Percentiles rank a stretch among this genome's conserved stretches.
phyloP scores from a whole-genome alignment of 1,284 basidiomycete species.

The Ustilago trichophora region DNA sequence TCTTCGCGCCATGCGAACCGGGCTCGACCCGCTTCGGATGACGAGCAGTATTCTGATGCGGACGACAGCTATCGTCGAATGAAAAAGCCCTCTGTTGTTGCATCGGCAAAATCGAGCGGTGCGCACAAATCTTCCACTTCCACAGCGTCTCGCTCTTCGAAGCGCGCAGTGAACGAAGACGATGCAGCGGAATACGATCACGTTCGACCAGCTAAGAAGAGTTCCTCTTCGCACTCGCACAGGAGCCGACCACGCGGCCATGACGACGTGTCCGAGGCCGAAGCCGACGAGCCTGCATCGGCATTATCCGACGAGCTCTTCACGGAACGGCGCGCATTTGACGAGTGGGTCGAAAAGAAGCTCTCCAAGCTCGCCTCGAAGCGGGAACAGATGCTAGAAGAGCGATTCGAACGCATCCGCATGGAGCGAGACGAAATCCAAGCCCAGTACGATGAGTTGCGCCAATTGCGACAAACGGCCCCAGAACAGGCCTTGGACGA shows the following conservation, averaged over 20 bases:
- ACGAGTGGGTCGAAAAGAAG: constrained; percentile 43
- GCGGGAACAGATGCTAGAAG: constrained; percentile 48
- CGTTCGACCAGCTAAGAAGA: constrained; percentile 16
- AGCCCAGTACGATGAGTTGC: constrained; percentile 59
- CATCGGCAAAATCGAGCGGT: constrained; percentile 5
- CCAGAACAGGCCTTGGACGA: constrained; percentile 55
- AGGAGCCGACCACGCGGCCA: constrained; percentile 1
- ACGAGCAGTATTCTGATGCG: constrained; percentile 21
- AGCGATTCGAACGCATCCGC: constrained; percentile 34
- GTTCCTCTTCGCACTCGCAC: background rate
- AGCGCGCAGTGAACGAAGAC: constrained; percentile 9
- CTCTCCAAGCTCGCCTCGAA: constrained; percentile 31
- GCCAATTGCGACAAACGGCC: constrained; percentile 50
- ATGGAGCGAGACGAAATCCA: constrained; percentile 59
- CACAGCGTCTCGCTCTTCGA: constrained; percentile 7
- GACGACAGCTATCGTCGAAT: constrained; percentile 22
- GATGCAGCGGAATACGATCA: constrained; percentile 10
- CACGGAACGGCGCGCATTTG: constrained; percentile 27
- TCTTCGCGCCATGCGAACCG: constrained; percentile 26
- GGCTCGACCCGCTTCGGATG: constrained; percentile 17
- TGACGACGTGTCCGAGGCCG: constrained; percentile 5
- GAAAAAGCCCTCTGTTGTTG: constrained; percentile 21
- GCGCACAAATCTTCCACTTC: constrained; percentile 4
- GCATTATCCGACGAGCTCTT: constrained; percentile 30
- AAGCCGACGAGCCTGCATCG: background rate